Base-by-base conservation (phyloP, 345 rosid species). In the Gossypium anomalum region DNA sequence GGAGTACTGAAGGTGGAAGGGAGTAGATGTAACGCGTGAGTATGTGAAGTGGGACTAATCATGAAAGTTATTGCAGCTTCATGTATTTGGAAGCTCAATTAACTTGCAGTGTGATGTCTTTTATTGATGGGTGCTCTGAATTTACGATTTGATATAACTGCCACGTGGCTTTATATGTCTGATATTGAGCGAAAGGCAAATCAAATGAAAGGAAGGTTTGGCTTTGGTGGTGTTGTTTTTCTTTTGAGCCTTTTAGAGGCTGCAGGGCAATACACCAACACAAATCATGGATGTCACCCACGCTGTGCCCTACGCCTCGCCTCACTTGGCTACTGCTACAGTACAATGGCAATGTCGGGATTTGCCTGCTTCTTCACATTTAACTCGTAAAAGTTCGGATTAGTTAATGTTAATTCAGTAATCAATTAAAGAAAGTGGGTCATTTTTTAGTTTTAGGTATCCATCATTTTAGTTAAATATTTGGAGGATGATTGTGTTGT, bases 231-330 rank as follows among this genome's bases (percentile, higher is more conserved):
- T 8, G 17, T 1, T 16, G 2, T 23, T 5, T 5, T 71, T 5
- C 3, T 61, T 65, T 8, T 53, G 60, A 71, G 16, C 61, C 73
- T 53, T 55, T n/a, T 29, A 67, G 76, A 81, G 70, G 38, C 2
- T 58, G 62, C 58, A 48, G 19, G 57, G 75, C 76, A 64, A 72
- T 20, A 23, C 0, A 52, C 67, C 81, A 70, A 70, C 76, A 76
- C 49, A 67, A 79, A 79, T 79, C 80, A 76, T 73, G 73, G 27
- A 76, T 69, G 80, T 73, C 74, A 63, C 76, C 78, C 78, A 57
- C 80, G 80, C 78, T 74, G 22, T 41, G 1, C 44, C 67, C 19
- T 8, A 34, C 60, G 61, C 43, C 62, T 38, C 51, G 25, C 15
- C 7, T 23, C 75, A 49, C 58, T 22, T 58, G 63, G 38, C 67